Conservation (phyloP, 768 basidiomycete species). For the Lentinus brumalis region DNA sequence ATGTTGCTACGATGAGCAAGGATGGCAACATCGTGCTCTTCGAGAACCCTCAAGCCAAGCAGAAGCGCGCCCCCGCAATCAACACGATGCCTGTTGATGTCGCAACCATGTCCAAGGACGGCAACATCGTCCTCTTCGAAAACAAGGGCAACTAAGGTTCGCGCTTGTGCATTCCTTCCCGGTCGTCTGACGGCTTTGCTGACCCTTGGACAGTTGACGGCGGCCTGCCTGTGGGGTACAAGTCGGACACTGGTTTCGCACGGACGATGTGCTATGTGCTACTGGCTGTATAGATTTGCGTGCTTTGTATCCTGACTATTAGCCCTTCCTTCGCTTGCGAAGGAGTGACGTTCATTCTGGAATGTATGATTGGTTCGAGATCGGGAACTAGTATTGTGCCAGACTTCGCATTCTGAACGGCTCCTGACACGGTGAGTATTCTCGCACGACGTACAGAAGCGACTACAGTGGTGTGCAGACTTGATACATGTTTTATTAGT, state of each 20-base stretch:
- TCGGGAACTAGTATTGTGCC: conserved; percentile 9
- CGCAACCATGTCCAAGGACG: conserved; percentile 37
- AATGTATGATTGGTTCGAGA: conserved; percentile 20
- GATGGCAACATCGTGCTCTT: conserved; percentile 23
- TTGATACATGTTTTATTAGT: not conserved
- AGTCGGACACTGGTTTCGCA: not conserved
- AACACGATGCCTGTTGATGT: conserved; percentile 36
- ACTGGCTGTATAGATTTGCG: conserved; percentile 14
- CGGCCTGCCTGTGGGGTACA: not conserved
- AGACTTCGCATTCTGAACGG: too few species aligned
- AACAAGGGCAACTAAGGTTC: conserved; percentile 13
- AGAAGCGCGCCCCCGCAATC: conserved; percentile 11
- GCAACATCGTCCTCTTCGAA: conserved; percentile 33
- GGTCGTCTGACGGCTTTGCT: too few species aligned
- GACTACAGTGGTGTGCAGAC: too few species aligned
- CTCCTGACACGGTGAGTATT: not conserved
- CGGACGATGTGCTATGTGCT: conserved; percentile 16
- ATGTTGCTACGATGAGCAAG: conserved; percentile 33
- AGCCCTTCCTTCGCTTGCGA: conserved; percentile 20
- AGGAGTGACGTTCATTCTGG: conserved; percentile 19
- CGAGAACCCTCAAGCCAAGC: conserved; percentile 5
- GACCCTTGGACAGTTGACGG: not conserved
- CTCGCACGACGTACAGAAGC: not conserved
- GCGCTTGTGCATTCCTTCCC: not conserved
- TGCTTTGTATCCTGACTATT: conserved; percentile 14